Base-by-base conservation (phyloP, 2,329 filamentous ascomycete genomes). In the Hirsutella rhossiliensis region DNA sequence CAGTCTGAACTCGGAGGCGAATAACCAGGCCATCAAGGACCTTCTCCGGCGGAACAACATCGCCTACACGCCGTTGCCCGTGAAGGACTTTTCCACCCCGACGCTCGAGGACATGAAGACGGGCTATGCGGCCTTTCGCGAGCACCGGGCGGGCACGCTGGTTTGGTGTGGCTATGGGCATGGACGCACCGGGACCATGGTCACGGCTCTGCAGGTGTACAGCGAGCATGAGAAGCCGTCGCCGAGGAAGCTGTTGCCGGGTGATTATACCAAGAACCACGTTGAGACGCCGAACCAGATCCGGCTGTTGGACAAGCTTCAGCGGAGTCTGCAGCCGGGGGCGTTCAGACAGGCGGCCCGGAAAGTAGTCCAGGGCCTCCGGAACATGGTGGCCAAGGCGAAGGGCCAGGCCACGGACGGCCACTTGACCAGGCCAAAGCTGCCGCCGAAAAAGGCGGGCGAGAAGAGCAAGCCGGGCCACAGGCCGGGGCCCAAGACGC, bases 111-210 rank as follows among this genome's bases (percentile, higher is more conserved):
- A 46, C 5, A 27, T 41, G 8, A 29, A 8, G 27, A 30, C 19
- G 15, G 45, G 20, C 5, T 46, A 40, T 8, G 34, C 38, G 3
- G 23, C 29, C 2, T 47, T 47, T 20, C 20, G 20, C 9, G 15
- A 38, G 9, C 29, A 45, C 13, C 17, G 40, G n/a, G 1, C 23
- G 4, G 38, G 40, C 4, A 49, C 47, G 3, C 43, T 49, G 4
- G 41, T 49, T 2, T 49, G 45, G 43, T 49, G 47, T 13, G 47
- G 47, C 30, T 47, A 41, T 15, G 47, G 47, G 2, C 38, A 44
- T n/a, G 47, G 47, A 11, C 43, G 45, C 17, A 49, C 47, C 5
- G 47, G 47, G 2, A 45, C 43, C 1, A 40, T 47, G 30, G 12
- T 49, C n/a, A 23, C 31, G 8, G 45, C 43, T 6, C 23, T 49